Evolutionary conservation across 148 eudicot genomes (phyloP).

Genomic region (Chenopodium quinoa): DNA sequence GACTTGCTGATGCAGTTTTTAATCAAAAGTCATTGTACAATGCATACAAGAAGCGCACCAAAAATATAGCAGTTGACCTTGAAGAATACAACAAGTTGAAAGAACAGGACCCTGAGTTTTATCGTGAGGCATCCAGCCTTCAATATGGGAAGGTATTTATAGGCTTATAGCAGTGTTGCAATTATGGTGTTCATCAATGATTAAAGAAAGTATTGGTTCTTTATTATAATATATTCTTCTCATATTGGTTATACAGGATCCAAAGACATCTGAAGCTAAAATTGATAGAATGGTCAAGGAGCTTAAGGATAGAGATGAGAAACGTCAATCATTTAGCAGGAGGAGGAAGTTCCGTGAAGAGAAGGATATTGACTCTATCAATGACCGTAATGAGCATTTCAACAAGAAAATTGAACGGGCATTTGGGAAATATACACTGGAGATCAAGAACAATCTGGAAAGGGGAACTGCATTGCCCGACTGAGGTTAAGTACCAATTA

Average conservation of each 20-base stretch:
- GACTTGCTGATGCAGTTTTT: constrained; percentile 55
- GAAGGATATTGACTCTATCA: constrained; percentile 91
- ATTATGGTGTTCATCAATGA: background rate
- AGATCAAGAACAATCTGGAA: constrained; percentile 96
- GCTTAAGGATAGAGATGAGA: constrained; percentile 87
- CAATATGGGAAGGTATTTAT: constrained; percentile 85
- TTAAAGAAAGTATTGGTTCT: background rate
- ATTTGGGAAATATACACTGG: constrained; percentile 88
- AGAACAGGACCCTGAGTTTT: constrained; percentile 94
- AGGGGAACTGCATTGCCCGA: constrained; percentile 98
- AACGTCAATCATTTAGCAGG: constrained; percentile 72
- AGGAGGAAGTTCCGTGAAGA: constrained; percentile 87
- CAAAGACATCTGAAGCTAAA: constrained; percentile 65
- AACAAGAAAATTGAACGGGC: constrained; percentile 98
- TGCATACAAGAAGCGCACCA: constrained; percentile 92
- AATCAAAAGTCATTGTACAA: constrained; percentile 80
- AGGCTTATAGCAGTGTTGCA: background rate
- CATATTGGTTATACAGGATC: constrained; percentile 50
- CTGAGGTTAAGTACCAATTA: constrained; percentile 39
- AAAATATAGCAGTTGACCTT: constrained; percentile 63
- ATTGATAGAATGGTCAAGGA: constrained; percentile 86
- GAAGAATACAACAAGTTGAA: constrained; percentile 83
- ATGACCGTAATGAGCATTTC: constrained; percentile 97
- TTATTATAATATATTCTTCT: background rate
- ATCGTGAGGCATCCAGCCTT: constrained; percentile 92